Evolutionary conservation across 2,329 filamentous ascomycete species (phyloP), one percentile per base, ranked within the genome.

Genomic region (Pseudocercospora fijiensis): DNA sequence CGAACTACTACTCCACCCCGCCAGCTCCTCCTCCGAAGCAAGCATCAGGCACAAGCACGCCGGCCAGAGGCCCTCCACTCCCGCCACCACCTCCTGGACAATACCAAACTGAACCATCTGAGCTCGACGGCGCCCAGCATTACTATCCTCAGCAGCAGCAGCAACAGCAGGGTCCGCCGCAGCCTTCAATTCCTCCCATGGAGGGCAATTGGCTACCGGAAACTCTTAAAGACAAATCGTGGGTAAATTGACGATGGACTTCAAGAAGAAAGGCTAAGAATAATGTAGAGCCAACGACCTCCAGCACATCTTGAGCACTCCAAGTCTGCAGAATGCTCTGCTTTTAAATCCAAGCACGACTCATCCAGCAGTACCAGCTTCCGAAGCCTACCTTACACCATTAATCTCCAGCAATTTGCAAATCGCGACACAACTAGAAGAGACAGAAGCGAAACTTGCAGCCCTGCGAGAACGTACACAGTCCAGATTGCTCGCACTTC

Each of bases 191-290:
- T 4, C 70, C 72, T 3, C 57, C 68, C 13, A 73, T 76, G 28
- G 77, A 78, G 51, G 86, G 90, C 58, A 85, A 88, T 67, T 96
- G 92, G 92, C 82, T 96, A 2, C 92, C 92, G 1, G 84, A 86
- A 65, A 80, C 87, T 11, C 79, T 97, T 1, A 85, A 90, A 73
- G 90, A 95, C 73, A 96, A 95, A 80, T 88, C 90, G 92, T 96
- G 81, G 68, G 86, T 79, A 13, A 13, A 10, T n/a, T 20, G 27
- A 1, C 18, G 22, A 58, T 4, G 4, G 3, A 24, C 6, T 1
- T 41, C 33, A 16, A 56, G 26, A 26, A 57, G 11, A 57, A 60
- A 45, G 65, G 63, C 57, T 51, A 43, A 47, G 61, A 69, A 26
- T 71, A 76, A 74, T 92, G 27, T 41, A 67, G 65, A 58, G 94